Evolutionary conservation across 345 rosid genomes (phyloP), one percentile per base, ranked within the genome.

Genomic region (Rhizophora apiculata): DNA sequence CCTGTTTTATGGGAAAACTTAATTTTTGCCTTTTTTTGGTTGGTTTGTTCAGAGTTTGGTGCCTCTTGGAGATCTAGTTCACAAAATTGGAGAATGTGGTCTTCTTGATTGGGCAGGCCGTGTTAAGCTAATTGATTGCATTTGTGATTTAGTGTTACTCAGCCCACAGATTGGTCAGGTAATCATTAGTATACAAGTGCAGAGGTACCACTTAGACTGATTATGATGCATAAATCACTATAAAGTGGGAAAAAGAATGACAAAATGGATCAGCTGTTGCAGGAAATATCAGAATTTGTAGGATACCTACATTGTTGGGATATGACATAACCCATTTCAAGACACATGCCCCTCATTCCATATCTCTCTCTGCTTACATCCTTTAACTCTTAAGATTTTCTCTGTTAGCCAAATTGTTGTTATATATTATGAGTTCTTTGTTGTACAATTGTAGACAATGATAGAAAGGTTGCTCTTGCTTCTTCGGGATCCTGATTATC

Each of bases 21-120:
- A 43, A 43, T 11, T 43, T 43, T 43, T 18, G 18, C 4, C 18
- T 43, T 70, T 58, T 26, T 21, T 69, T 75, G 26, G 36, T 65
- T 54, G 60, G 65, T 9, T n/a, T 63, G 61, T 77, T 78, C 94
- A 93, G 97, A 78, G 79, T 78, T 71, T 88, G 74, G 64, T 51
- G 49, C 79, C 62, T 68, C 87, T 94, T 55, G 89, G 93, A 54
- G 79, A 83, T 68, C 79, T 94, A 60, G 79, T 91, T 71, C 79
- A 64, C 74, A 84, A 82, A 85, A 81, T 91, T 71, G 86, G 91
- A 66, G 96, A 89, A 70, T 79, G 73, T 75, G 91, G 84, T 68
- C 87, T 88, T 75, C 87, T 89, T 80, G 93, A 87, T 71, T 94
- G 97, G 95, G 75, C 73, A 67, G 98, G 96, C 71, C 96, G 98